Percentiles rank a stretch among this genome's conserved stretches.
These are phyloP conservation scores for Metschnikowia bowlesiae DNA, from an alignment of 805 yeast species.

Conservation along the genomic window DNA sequence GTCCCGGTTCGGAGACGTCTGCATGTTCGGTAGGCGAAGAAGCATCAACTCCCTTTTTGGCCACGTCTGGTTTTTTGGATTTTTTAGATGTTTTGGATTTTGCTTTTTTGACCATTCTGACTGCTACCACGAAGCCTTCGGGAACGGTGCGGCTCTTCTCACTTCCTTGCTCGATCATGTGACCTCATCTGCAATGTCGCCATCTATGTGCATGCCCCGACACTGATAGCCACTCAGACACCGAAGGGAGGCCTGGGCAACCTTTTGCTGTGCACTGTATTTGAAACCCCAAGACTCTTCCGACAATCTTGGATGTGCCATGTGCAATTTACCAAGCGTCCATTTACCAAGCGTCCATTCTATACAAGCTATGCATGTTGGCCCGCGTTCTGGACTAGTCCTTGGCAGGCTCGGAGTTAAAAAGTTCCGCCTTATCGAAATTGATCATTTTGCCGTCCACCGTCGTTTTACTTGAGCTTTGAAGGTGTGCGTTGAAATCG, in stretches of 20 bases:
- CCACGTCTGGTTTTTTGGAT: slow-evolving; percentile 8
- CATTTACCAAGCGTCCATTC: not conserved
- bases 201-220: not conserved
- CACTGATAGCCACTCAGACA: too few relatives aligned
- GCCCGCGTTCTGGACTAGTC: slow-evolving; percentile 11
- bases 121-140: not conserved
- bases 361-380: slow-evolving; percentile 1
- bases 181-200: slow-evolving; percentile 1
- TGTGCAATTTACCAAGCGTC: not conserved
- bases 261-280: too few relatives aligned
- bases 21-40: not conserved
- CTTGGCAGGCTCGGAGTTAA: slow-evolving; percentile 11
- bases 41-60: slow-evolving; percentile 6
- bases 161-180: slow-evolving; percentile 4
- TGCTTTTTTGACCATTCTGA: not conserved
- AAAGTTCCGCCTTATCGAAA: slow-evolving; percentile 36
- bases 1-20: not conserved
- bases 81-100: slow-evolving; percentile 4
- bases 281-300: too few relatives aligned
- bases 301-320: too few relatives aligned
- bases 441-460: slow-evolving; percentile 44
- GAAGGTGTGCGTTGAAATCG: slow-evolving; percentile 34
- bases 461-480: slow-evolving; percentile 6
- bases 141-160: not conserved
- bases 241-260: too few relatives aligned